These are phyloP conservation scores for Aphanocladium album DNA, from an alignment of 2,329 filamentous ascomycete genomes.

Conservation along the genomic window DNA sequence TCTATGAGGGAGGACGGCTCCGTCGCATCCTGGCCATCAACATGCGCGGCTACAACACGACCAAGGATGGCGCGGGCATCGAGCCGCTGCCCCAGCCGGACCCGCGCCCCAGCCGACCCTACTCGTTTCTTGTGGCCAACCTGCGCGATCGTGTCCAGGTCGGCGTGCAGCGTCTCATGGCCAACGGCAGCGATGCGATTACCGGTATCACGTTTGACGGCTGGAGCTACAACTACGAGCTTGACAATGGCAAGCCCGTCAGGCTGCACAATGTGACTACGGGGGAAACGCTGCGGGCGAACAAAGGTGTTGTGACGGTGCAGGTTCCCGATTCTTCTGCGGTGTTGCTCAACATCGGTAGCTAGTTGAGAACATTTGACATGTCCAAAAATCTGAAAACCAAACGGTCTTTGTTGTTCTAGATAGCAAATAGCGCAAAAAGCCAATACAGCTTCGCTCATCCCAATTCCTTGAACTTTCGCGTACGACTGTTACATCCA, in stretches of 20 bases:
- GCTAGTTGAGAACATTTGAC: no score
- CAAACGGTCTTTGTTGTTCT: no score
- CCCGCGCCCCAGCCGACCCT: slow-evolving; percentile 25
- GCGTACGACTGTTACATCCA: no score
- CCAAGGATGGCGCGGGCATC: slow-evolving; percentile 33
- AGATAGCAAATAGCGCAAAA: no score
- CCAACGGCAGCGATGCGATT: slow-evolving; percentile 60
- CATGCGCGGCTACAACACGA: slow-evolving; percentile 55
- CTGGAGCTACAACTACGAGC: slow-evolving; percentile 56
- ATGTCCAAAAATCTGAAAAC: no score
- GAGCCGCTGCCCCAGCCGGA: slow-evolving; percentile 21
- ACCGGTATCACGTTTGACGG: slow-evolving; percentile 58
- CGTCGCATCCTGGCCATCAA: slow-evolving; percentile 51
- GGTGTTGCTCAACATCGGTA: slow-evolving; percentile 30
- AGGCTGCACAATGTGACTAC: slow-evolving; percentile 50
- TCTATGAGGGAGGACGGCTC: slow-evolving; percentile 42
- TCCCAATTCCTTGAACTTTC: no score
- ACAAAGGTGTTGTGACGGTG: slow-evolving; percentile 32
- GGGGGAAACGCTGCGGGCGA: slow-evolving; percentile 37
- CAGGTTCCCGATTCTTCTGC: slow-evolving; percentile 40
- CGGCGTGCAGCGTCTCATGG: slow-evolving; percentile 44
- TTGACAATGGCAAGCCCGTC: slow-evolving; percentile 49
- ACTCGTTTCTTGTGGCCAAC: slow-evolving; percentile 35
- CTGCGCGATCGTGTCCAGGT: slow-evolving; percentile 19
- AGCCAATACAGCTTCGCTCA: no score